Evolutionary conservation across 306 rosid species (phyloP).

Genomic region (Ceratonia siliqua): DNA sequence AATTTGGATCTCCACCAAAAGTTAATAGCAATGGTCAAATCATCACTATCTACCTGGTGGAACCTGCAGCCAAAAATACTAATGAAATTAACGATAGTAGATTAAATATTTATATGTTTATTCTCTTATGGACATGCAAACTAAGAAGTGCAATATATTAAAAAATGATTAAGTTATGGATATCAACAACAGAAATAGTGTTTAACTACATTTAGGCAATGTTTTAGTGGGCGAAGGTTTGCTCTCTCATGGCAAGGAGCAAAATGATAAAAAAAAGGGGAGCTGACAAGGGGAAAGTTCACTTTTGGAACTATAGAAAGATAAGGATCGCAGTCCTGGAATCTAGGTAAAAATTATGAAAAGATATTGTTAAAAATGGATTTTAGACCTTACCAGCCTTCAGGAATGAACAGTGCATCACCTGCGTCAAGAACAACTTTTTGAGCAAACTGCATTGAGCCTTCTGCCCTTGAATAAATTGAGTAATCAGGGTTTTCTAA

Average conservation of each 20-base stretch:
- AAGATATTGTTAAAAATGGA: conserved; percentile 15
- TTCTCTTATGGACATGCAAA: not conserved
- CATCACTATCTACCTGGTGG: conserved; percentile 92
- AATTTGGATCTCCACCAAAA: conserved; percentile 88
- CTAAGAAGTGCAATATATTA: not conserved
- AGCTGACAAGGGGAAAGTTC: not conserved
- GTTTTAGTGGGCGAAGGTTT: not conserved
- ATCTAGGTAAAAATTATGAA: not conserved
- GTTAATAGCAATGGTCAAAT: conserved; percentile 89
- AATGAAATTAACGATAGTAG: conserved; percentile 18
- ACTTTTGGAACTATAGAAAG: conserved; percentile 2
- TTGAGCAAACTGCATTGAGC: conserved; percentile 61
- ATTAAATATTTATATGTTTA: too few relatives aligned
- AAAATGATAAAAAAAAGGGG: conserved; percentile 11
- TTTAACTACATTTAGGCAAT: not conserved
- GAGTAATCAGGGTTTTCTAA: conserved; percentile 77
- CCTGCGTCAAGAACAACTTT: conserved; percentile 81
- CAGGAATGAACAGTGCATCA: conserved; percentile 93
- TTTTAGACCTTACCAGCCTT: conserved; percentile 80
- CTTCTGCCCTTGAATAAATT: conserved; percentile 74
- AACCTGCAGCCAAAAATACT: conserved; percentile 52
- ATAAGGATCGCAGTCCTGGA: conserved; percentile 7
- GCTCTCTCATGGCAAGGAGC: conserved; percentile 6
- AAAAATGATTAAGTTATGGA: not conserved
- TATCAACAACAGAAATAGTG: conserved; percentile 6